Conservation (phyloP, 805 yeast species). For the Teunomyces funiuensis region DNA sequence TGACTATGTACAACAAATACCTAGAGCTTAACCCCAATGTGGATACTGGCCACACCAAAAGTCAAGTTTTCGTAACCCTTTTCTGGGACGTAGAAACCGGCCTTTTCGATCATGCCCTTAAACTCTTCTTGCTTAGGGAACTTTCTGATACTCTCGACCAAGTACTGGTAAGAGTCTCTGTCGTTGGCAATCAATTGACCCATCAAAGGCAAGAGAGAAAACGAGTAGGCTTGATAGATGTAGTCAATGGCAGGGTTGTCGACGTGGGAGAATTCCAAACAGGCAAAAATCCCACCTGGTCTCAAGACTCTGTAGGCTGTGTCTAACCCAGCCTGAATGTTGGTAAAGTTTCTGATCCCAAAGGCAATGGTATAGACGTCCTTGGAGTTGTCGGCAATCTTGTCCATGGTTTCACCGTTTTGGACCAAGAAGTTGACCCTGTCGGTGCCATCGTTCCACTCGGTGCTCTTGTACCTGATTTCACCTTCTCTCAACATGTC, state of each 20-base stretch:
- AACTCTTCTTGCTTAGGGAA: constrained; percentile 93
- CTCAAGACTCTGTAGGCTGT: constrained; percentile 95
- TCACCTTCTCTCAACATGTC: constrained; percentile 96
- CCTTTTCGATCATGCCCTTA: constrained; percentile 87
- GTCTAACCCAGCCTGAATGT: constrained; percentile 88
- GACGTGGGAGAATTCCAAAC: constrained; percentile 92
- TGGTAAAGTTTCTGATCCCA: constrained; percentile 95
- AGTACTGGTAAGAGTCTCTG: constrained; percentile 91
- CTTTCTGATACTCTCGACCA: constrained; percentile 89
- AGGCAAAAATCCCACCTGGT: constrained; percentile 97
- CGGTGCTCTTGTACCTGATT: constrained; percentile 60
- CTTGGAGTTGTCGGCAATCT: constrained; percentile 81
- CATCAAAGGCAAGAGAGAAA: constrained; percentile 84
- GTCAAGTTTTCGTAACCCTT: constrained; percentile 92
- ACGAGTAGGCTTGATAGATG: constrained; percentile 84
- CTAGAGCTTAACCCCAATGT: constrained; percentile 86
- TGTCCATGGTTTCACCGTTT: constrained; percentile 87
- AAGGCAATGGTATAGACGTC: constrained; percentile 96
- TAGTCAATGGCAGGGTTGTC: constrained; percentile 73
- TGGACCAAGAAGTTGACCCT: constrained; percentile 83
- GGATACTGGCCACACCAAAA: constrained; percentile 94
- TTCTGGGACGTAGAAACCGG: constrained; percentile 86
- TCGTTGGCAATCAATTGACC: constrained; percentile 96
- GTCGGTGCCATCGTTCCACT: constrained; percentile 56
- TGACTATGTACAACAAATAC: constrained; percentile 10